phyloP scores from a whole-genome alignment of 208 protist genomes.

The Lotmaria passim region DNA sequence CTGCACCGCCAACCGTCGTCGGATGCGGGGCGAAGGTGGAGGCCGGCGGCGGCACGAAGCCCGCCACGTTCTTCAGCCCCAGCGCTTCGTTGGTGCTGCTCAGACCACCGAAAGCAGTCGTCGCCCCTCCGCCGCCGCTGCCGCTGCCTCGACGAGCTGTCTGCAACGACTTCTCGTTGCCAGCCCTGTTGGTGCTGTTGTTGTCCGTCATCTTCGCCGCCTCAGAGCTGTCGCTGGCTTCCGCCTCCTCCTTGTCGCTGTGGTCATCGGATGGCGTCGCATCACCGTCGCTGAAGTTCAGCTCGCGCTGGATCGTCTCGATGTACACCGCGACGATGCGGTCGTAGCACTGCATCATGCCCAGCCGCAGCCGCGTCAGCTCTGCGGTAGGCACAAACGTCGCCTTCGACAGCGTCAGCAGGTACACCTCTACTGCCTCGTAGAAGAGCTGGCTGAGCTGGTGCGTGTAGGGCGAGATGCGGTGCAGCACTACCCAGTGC shows the following conservation, averaged over 20 bases:
- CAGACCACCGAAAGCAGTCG: background rate
- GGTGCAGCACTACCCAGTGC: constrained; percentile 87
- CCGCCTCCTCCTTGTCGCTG: constrained; percentile 11
- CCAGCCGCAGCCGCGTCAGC: constrained; percentile 71
- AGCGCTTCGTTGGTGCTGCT: background rate
- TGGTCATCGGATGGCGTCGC: no score
- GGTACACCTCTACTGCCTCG: constrained; percentile 75
- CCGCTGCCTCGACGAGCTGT: background rate
- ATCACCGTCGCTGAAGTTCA: constrained; percentile 32
- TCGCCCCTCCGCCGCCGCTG: background rate
- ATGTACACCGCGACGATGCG: constrained; percentile 75
- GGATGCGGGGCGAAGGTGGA: constrained; percentile 15
- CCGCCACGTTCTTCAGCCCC: constrained; percentile 16
- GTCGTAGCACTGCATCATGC: constrained; percentile 67
- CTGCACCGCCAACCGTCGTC: constrained; percentile 12
- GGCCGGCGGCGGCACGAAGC: constrained; percentile 6
- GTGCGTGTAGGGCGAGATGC: constrained; percentile 65
- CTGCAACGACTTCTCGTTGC: background rate
- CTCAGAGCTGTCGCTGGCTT: background rate
- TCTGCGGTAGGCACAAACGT: constrained; percentile 76
- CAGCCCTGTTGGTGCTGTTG: background rate
- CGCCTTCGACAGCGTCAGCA: constrained; percentile 66
- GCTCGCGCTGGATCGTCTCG: constrained; percentile 69
- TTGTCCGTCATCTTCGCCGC: background rate
- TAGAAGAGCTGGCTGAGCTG: constrained; percentile 78